A percentile compares a stretch with the other conserved stretches of the same genome.
phyloP scores from a whole-genome alignment of 768 basidiomycete species.

The Pholiota microspora region DNA sequence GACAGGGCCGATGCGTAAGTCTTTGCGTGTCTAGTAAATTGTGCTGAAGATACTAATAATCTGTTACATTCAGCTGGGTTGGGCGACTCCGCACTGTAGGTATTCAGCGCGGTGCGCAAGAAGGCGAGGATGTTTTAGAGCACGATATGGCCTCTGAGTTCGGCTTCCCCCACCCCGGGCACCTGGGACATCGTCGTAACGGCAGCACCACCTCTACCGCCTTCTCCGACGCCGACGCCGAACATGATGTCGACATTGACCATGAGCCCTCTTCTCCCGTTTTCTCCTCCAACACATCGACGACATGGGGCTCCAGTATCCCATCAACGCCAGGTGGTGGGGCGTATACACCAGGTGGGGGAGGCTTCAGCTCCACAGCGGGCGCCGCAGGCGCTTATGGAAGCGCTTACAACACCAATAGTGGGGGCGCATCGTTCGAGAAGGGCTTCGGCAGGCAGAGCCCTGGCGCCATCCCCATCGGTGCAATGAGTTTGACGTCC shows the following conservation, averaged over 20 bases:
- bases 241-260: background rate
- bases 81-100: conserved; percentile 78
- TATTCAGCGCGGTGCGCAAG: conserved; percentile 50
- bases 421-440: background rate
- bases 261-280: conserved; percentile 19
- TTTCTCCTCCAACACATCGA: conserved; percentile 27
- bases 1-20: conserved; percentile 84
- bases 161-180: conserved; percentile 4
- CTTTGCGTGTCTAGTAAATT: conserved; percentile 2
- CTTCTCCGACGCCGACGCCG: conserved; percentile 21
- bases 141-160: conserved; percentile 12
- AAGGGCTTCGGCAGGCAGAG: conserved; percentile 13
- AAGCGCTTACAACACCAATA: background rate
- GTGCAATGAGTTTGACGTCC: conserved; percentile 28
- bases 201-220: conserved; percentile 18
- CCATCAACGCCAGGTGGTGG: conserved; percentile 32
- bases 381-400: background rate
- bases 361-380: background rate
- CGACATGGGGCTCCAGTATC: conserved; percentile 31
- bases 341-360: conserved; percentile 18
- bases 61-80: conserved; percentile 60
- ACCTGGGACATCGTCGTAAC: conserved; percentile 18
- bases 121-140: conserved; percentile 16
- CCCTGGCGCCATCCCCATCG: conserved; percentile 25
- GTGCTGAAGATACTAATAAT: conserved; percentile 9